phyloP scores from a whole-genome alignment of 306 rosid genomes.

The Leucaena leucocephala region DNA sequence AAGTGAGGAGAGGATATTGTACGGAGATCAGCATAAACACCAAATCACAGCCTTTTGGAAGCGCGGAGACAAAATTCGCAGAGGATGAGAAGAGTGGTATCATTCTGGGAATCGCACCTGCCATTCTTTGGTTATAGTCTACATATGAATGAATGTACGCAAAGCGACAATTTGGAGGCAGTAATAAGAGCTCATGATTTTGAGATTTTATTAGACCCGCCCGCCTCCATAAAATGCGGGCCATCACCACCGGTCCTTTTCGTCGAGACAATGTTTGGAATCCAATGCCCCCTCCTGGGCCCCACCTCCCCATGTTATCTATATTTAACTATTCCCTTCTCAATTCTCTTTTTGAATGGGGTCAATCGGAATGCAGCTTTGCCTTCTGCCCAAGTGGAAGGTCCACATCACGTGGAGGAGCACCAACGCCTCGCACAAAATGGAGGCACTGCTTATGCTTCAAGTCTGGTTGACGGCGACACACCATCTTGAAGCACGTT shows the following conservation, averaged over 20 bases:
- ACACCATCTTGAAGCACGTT: constrained; percentile 34
- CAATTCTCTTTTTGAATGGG: not conserved
- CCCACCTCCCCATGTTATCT: constrained; percentile 6
- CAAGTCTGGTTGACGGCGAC: constrained; percentile 39
- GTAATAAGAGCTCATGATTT: not conserved
- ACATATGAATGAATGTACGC: not conserved
- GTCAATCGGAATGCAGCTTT: constrained; percentile 8
- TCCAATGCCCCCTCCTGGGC: constrained; percentile 47
- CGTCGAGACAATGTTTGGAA: constrained; percentile 49
- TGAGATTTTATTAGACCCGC: constrained; percentile 27
- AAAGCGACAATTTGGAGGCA: not conserved
- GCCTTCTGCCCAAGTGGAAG: not conserved
- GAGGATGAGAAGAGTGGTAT: constrained; percentile 23
- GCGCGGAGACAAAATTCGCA: constrained; percentile 18
- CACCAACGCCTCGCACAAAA: not conserved
- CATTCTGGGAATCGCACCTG: constrained; percentile 1
- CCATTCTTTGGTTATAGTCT: not conserved
- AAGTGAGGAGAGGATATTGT: not conserved
- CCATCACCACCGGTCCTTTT: not conserved
- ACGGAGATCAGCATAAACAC: not conserved
- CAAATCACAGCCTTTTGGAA: constrained; percentile 21
- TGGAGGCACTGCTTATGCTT: not conserved
- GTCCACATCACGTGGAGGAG: constrained; percentile 40
- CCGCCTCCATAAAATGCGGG: constrained; percentile 39
- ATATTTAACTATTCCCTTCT: not conserved